These are phyloP conservation scores for Leccinum boreale DNA, from an alignment of 768 basidiomycete species.

Conservation along the genomic window DNA sequence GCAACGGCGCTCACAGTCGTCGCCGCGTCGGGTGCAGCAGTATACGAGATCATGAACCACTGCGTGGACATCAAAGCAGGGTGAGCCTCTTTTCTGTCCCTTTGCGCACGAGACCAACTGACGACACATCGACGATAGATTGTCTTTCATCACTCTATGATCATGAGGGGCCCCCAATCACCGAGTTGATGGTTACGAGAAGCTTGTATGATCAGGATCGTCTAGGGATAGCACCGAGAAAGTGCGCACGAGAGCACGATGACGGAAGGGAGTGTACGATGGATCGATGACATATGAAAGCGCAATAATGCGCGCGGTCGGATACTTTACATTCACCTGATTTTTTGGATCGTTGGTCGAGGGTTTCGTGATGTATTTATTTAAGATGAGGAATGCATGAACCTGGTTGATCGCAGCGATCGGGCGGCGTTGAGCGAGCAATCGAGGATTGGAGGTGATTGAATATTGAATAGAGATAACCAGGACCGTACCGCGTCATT, in stretches of 20 bases:
- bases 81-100: conserved; percentile 8
- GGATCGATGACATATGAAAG: background rate
- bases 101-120: background rate
- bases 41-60: conserved; percentile 26
- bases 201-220: background rate
- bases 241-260: background rate
- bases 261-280: background rate
- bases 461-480: background rate
- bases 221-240: background rate
- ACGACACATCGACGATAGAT: conserved; percentile 2
- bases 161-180: background rate
- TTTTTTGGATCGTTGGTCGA: background rate
- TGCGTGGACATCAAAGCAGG: conserved; percentile 12
- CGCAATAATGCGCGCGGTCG: background rate
- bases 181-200: background rate
- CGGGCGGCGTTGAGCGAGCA: background rate
- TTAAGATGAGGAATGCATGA: background rate
- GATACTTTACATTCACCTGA: background rate
- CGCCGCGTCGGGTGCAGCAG: conserved; percentile 32
- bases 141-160: conserved; percentile 13
- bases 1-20: conserved; percentile 28
- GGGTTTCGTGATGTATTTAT: background rate
- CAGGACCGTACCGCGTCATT: background rate
- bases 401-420: background rate
- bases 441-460: background rate